Evolutionary conservation across 169 alveolate genomes (phyloP).

Genomic region (Eimeria necatrix): DNA sequence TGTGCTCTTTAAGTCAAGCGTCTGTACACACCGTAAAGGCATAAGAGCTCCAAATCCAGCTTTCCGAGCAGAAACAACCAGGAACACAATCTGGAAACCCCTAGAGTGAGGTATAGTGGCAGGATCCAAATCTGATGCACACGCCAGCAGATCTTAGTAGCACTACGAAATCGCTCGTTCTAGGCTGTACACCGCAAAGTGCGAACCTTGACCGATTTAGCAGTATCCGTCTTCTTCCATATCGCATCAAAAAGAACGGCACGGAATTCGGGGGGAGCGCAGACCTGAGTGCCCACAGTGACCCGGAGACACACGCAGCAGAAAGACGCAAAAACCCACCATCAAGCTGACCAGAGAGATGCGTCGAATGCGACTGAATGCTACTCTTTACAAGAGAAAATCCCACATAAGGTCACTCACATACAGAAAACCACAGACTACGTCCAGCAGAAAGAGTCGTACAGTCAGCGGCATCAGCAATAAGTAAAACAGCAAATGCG

Average conservation of each 20-base stretch:
- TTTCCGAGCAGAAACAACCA: background rate
- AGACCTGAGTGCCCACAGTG: slow-evolving; percentile 32
- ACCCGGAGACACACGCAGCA: background rate
- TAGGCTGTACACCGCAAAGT: background rate
- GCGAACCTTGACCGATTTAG: slow-evolving; percentile 52
- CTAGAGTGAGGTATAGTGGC: too few species aligned
- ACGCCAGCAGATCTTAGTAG: background rate
- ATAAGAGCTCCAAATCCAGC: background rate
- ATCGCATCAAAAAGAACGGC: slow-evolving; percentile 50
- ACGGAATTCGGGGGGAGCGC: slow-evolving; percentile 67
- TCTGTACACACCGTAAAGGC: slow-evolving; percentile 35
- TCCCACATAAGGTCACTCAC: too few species aligned
- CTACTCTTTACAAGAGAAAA: too few species aligned
- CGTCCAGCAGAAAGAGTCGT: background rate
- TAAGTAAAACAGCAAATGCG: background rate
- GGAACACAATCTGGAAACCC: background rate
- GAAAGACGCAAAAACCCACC: background rate
- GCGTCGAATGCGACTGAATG: too few species aligned
- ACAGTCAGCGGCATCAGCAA: background rate
- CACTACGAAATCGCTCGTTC: background rate
- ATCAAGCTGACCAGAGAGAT: too few species aligned
- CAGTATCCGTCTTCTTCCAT: slow-evolving; percentile 6
- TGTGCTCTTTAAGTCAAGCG: slow-evolving; percentile 59
- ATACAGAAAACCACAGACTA: too few species aligned
- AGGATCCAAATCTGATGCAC: too few species aligned